A percentile compares a stretch with the other conserved stretches of the same genome.
Conservation (phyloP, 140 eudicot genomes). For the Cichorium intybus region DNA sequence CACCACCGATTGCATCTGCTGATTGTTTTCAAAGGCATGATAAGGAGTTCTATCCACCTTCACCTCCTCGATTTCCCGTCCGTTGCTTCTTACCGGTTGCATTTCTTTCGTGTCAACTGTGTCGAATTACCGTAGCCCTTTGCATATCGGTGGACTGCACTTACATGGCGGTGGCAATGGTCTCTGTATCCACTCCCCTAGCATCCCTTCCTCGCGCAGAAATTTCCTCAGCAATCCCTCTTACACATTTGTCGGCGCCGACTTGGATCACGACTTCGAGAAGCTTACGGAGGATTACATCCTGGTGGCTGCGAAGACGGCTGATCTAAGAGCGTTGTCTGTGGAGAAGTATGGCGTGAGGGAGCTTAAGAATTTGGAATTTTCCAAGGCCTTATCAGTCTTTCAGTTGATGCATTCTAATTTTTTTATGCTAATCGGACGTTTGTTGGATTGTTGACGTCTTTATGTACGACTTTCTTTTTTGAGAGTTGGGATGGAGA, state of each 20-base stretch:
- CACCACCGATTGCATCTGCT: no score
- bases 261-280: conserved; percentile 30
- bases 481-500: conserved; percentile 33
- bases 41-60: no score
- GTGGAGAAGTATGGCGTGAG: not conserved
- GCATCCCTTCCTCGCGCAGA: conserved; percentile 16
- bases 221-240: conserved; percentile 23
- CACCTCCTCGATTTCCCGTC: no score
- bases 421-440: conserved; percentile 31
- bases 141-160: no score
- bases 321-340: conserved; percentile 41
- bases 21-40: no score
- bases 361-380: conserved; percentile 20
- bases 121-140: no score
- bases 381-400: conserved; percentile 30
- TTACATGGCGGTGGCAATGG: no score
- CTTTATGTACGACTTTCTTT: conserved; percentile 30
- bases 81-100: no score
- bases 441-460: conserved; percentile 31
- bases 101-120: no score
- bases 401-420: no score
- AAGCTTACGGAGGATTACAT: conserved; percentile 39
- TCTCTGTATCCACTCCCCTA: conserved; percentile 23
- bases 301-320: conserved; percentile 16
- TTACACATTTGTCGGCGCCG: conserved; percentile 45